phyloP scores from a whole-genome alignment of 2,329 filamentous ascomycete species.

The Fusarium denticulatum region DNA sequence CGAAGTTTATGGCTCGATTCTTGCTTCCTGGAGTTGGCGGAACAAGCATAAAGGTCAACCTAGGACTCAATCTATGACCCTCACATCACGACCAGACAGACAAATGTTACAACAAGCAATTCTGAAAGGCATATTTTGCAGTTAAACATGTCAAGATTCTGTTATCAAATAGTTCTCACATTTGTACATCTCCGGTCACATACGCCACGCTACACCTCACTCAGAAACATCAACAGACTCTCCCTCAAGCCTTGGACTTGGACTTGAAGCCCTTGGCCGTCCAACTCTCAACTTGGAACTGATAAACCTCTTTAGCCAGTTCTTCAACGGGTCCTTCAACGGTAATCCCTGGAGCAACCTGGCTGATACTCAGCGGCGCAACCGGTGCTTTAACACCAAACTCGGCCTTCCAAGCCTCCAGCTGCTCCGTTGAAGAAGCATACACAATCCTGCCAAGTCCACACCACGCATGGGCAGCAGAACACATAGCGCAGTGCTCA shows the following conservation, averaged over 20 bases:
- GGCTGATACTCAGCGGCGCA: slow-evolving; percentile 41
- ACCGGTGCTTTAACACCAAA: slow-evolving; percentile 39
- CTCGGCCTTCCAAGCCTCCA: slow-evolving; percentile 43
- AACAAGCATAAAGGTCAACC: not conserved
- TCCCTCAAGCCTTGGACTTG: slow-evolving; percentile 11
- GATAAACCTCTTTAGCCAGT: slow-evolving; percentile 44
- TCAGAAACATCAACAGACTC: not conserved
- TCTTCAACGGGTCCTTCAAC: slow-evolving; percentile 46
- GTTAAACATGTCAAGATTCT: not conserved
- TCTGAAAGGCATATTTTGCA: not conserved
- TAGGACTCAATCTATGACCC: not conserved
- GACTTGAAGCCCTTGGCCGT: slow-evolving; percentile 22
- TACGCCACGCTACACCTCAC: not conserved
- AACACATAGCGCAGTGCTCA: slow-evolving; percentile 52
- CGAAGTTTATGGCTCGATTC: too few species aligned
- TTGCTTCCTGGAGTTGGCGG: not conserved
- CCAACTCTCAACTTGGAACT: slow-evolving; percentile 41
- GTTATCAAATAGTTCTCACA: not conserved
- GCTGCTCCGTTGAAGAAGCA: slow-evolving; percentile 45
- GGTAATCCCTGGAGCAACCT: slow-evolving; percentile 43
- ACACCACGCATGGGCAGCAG: slow-evolving; percentile 48
- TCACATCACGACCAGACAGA: not conserved
- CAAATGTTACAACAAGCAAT: not conserved
- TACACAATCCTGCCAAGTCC: slow-evolving; percentile 51
- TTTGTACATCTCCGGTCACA: not conserved